Evolutionary conservation across 1,284 basidiomycete species (phyloP).

Genomic region (Stygiomarasmius scandens): DNA sequence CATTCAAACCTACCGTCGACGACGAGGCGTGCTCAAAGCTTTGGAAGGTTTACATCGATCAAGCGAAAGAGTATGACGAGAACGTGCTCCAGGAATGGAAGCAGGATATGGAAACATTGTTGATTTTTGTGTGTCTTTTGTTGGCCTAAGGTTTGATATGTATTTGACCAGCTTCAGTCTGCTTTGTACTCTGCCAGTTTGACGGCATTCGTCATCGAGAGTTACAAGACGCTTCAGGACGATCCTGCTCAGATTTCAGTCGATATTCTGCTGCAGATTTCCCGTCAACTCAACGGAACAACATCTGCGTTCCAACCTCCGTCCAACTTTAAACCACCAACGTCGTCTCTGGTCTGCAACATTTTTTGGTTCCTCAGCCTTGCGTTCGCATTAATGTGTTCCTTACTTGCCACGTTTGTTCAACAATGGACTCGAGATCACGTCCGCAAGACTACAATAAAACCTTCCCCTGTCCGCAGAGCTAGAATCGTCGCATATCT

Average conservation of each 20-base stretch:
- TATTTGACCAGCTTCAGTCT: background rate
- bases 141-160: no score
- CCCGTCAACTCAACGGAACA: constrained; percentile 6
- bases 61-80: constrained; percentile 14
- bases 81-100: constrained; percentile 10
- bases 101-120: constrained; percentile 7
- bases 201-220: constrained; percentile 17
- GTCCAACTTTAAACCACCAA: background rate
- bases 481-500: constrained; percentile 11
- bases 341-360: constrained; percentile 3
- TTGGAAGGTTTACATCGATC: constrained; percentile 9
- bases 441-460: constrained; percentile 5
- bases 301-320: no score
- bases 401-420: constrained; percentile 11
- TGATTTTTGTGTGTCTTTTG: constrained; percentile 10
- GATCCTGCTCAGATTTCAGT: constrained; percentile 7
- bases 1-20: background rate
- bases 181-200: constrained; percentile 17
- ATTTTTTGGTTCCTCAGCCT: constrained; percentile 14
- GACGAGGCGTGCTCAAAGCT: constrained; percentile 7
- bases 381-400: constrained; percentile 8
- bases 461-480: background rate
- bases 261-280: constrained; percentile 6
- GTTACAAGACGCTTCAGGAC: constrained; percentile 8
- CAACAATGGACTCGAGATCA: constrained; percentile 13